Evolutionary conservation across 2,329 filamentous ascomycete genomes (phyloP), one percentile per base, ranked within the genome.

Genomic region (Xylaria digitata): DNA sequence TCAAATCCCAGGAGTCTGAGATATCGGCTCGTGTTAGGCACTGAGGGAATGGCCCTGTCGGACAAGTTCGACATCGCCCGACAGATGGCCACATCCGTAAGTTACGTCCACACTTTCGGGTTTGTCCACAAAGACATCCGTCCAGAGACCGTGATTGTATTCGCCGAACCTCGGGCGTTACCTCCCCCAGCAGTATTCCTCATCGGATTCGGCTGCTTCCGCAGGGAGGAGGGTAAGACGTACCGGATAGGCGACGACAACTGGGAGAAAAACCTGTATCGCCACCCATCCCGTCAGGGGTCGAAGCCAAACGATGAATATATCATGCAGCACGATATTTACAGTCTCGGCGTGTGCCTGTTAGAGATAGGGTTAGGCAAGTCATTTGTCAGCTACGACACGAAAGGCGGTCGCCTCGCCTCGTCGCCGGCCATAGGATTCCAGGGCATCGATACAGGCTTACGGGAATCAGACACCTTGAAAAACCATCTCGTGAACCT

Each of bases 311-410:
- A 61, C 26, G 67, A 70, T 9, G 34, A 37, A 13, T 37, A 37
- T 37, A 37, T 13, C 8, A 37, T 37, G 34, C 34, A 37, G 8
- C 34, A 37, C 34, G 34, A 37, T 13, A 37, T 37, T 9, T 37
- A 37, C 70, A 84, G 82, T 64, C 78, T 86, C 0, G 84, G 84
- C 0, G 82, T 85, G 2, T 82, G 34, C 54, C 74, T 87, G 0
- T 71, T 86, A 0, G 84, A 86, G 71, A 78, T 86, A 17, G 83
- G 82, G 0, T 66, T 85, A 1, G 83, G 81, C 80, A 57, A 73
- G 6, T 77, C 75, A 0, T 72, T 73, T 48, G 60, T 74, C 2
- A 32, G 23, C 13, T 65, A 68, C 26, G 19, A 49, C 11, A 26
- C 8, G 13, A 42, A 56, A 6, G 19, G 7, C 9, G n/a, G 11